Evolutionary conservation across 768 basidiomycete species (phyloP).

Genomic region (Tulasnella sp.): DNA sequence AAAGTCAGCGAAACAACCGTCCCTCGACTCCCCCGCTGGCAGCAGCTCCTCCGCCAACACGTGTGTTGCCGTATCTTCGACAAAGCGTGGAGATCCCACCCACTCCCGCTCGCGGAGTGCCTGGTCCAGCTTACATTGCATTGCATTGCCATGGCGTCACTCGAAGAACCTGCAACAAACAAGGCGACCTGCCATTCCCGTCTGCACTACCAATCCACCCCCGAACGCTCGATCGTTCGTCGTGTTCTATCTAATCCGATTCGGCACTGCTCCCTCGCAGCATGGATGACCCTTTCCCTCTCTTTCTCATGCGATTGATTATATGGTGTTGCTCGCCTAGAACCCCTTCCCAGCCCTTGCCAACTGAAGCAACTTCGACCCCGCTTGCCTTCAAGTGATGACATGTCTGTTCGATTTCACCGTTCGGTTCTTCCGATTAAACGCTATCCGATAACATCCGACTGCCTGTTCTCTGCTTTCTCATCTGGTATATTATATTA

Average conservation of each 20-base stretch:
- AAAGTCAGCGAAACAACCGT: not conserved
- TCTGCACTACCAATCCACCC: not conserved
- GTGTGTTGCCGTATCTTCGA: not conserved
- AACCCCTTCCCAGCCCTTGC: not conserved
- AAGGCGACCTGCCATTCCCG: not conserved
- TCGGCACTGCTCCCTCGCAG: not conserved
- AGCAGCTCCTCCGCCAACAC: not conserved
- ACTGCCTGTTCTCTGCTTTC: not conserved
- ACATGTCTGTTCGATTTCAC: not conserved
- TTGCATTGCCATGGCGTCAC: not conserved
- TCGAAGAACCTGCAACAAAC: not conserved
- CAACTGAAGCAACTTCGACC: not conserved
- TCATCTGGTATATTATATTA: not conserved
- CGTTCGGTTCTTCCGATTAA: not conserved
- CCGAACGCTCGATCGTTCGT: not conserved
- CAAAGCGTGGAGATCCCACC: not conserved
- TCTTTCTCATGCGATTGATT: not conserved
- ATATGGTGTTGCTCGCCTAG: not conserved
- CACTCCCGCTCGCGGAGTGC: not conserved
- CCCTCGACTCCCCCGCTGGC: not conserved
- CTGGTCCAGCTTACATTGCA: not conserved
- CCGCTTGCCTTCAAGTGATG: not conserved
- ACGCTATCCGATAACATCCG: conserved; percentile 7
- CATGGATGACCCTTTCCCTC: not conserved
- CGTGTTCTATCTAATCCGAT: conserved; percentile 3